Percentiles rank a stretch among this genome's conserved stretches.
Conservation (phyloP, 2,329 filamentous ascomycete genomes). For the Microsporum ferrugineum region DNA sequence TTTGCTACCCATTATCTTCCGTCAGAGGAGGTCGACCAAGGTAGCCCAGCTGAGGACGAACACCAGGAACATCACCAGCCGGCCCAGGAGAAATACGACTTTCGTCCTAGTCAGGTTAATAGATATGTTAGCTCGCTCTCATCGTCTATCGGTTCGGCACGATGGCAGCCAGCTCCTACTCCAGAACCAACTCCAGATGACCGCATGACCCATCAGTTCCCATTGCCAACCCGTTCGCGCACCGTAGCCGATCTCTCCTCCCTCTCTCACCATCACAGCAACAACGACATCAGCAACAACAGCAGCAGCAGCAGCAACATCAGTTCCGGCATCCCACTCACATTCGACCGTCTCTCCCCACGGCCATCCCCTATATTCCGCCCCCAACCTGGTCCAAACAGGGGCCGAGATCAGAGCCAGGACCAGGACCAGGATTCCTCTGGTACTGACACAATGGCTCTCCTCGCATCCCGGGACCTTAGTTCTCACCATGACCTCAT, state of each 20-base stretch:
- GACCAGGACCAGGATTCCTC: background rate
- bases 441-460: background rate
- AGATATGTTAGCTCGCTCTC: conserved; percentile 15
- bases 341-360: conserved; percentile 1
- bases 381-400: background rate
- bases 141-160: conserved; percentile 12
- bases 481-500: background rate
- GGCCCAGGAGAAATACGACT: background rate
- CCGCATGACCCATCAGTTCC: background rate
- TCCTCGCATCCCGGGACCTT: conserved; percentile 1
- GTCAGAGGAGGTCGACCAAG: conserved; percentile 20
- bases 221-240: background rate
- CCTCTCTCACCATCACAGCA: background rate
- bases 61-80: background rate
- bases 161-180: conserved; percentile 9
- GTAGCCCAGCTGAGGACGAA: background rate
- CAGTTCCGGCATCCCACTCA: background rate
- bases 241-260: background rate
- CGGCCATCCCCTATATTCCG: conserved; percentile 2
- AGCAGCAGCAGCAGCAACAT: background rate
- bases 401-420: background rate
- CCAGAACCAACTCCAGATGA: conserved; percentile 3
- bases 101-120: background rate
- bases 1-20: conserved; percentile 51
- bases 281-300: background rate